Evolutionary conservation across 2,329 filamentous ascomycete genomes (phyloP).

Genomic region (Paecilomyces niveus): DNA sequence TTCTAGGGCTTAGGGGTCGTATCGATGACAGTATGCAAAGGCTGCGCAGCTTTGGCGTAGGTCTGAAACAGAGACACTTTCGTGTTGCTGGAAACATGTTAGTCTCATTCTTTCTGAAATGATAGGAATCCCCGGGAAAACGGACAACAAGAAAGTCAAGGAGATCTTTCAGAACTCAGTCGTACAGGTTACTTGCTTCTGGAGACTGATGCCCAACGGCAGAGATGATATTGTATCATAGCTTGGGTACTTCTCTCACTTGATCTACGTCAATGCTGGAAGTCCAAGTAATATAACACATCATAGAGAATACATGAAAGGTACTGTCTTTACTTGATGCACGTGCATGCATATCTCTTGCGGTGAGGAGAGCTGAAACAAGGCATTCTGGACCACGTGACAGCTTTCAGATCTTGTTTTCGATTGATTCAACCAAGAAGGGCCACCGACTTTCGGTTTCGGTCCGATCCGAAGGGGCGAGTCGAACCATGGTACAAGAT

Average conservation of each 20-base stretch:
- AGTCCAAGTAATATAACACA: background rate
- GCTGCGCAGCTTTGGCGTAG: conserved; percentile 47
- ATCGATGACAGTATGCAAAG: conserved; percentile 47
- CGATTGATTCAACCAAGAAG: background rate
- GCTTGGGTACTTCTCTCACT: background rate
- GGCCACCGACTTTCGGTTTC: background rate
- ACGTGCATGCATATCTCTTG: background rate
- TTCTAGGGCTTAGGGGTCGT: conserved; percentile 44
- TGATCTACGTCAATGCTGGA: background rate
- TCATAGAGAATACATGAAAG: background rate
- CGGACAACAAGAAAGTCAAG: background rate
- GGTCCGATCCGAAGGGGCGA: background rate
- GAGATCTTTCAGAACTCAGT: background rate
- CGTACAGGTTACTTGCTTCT: background rate
- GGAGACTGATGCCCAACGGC: background rate
- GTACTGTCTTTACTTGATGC: background rate
- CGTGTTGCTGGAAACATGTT: conserved; percentile 44
- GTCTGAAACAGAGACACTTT: conserved; percentile 54
- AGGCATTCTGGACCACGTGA: background rate
- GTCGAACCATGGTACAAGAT: background rate
- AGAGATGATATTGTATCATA: background rate
- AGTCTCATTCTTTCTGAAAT: background rate
- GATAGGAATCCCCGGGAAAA: background rate
- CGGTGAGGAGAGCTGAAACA: background rate
- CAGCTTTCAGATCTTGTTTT: background rate